Base-by-base conservation (phyloP, 73 alveolate genomes). In the Blepharisma japonicum region DNA sequence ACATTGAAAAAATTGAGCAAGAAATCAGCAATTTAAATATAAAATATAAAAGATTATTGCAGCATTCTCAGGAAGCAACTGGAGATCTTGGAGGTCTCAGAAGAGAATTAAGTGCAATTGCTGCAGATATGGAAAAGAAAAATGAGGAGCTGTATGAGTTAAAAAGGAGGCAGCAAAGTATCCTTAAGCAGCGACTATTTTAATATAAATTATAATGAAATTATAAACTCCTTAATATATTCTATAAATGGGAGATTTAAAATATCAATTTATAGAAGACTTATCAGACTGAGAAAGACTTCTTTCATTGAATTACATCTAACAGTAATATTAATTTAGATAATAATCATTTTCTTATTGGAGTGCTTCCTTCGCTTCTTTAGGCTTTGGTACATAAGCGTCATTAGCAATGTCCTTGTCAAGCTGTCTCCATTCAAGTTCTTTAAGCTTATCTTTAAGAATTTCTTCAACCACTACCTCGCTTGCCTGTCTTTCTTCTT, bases 91-190 rank as follows among this genome's bases (percentile, higher is more conserved):
- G 46, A 2, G 46, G 23, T 25, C 47, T 61, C 14, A n/a, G 74
- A 2, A 61, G 46, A 61, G 74, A 61, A 61, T 14, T 61, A 39
- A 25, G 47, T 5, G 0, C 18, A 9, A 0, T 61, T 61, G 74
- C 74, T 18, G 46, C 18, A 1, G 74, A 61, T 25, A 61, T 61
- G 18, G 74, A 61, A 25, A 61, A 61, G 46, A 61, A 61, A 25
- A 61, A 61, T 61, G 74, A 61, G 5, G 74, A 61, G 74, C 46
- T 61, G 14, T 61, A 61, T 25, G 74, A 61, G 74, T 5, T 14
- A 14, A 61, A 61, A 25, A 61, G 23, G 5, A 61, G 47, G 5
- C 74, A 61, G 23, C 74, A 61, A 25, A 39, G 23, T 25, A 14
- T 61, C 5, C 47, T 61, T 8, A n/a, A 39, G 23, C 47, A n/a